Evolutionary conservation across 257 asterid genomes (phyloP), one percentile per base, ranked within the genome.

Genomic region (Galeopsis tetrahit): DNA sequence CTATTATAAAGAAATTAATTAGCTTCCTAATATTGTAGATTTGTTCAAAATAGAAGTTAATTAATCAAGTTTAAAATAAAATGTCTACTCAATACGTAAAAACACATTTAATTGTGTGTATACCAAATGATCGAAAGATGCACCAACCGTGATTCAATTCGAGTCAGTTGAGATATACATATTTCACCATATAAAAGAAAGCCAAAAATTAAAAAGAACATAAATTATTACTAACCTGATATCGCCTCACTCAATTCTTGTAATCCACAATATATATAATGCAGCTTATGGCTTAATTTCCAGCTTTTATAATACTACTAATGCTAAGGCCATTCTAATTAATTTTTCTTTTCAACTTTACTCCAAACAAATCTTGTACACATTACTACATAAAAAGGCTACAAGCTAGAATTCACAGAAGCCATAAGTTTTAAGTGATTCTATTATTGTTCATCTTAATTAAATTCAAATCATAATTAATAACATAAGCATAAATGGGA

Each of bases 331-430:
- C 44, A 7, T 8, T 14, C 0, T 11, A 40, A 58, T 70, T 58
- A 39, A 43, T 70, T 58, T 32, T 21, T 33, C 35, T 58, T 70
- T 70, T 42, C 75, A 58, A 7, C 14, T 58, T 38, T 43, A 48
- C 8, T 70, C 4, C 7, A 1, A 53, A 58, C 48, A 11, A n/a
- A 58, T 43, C 1, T 11, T 13, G n/a, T 21, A 38, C 13, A n/a
- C 40, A 40, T 32, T 13, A 46, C 53, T 46, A 8, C 40, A 14
- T 43, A 33, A 11, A 58, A 58, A 40, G 46, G 75, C 8, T 32
- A 70, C 36, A 70, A 43, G 42, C 42, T 38, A 36, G 49, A 68
- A 15, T 52, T 68, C 11, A 53, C 15, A 9, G 63, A 15, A 34
- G 10, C 35, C 10, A 38, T 38, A 38, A 46, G 15, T 46, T 52